A percentile compares a stretch with the other conserved stretches of the same genome.
Evolutionary conservation across 306 rosid species (phyloP).

Genomic region (Gleditsia sinensis): DNA sequence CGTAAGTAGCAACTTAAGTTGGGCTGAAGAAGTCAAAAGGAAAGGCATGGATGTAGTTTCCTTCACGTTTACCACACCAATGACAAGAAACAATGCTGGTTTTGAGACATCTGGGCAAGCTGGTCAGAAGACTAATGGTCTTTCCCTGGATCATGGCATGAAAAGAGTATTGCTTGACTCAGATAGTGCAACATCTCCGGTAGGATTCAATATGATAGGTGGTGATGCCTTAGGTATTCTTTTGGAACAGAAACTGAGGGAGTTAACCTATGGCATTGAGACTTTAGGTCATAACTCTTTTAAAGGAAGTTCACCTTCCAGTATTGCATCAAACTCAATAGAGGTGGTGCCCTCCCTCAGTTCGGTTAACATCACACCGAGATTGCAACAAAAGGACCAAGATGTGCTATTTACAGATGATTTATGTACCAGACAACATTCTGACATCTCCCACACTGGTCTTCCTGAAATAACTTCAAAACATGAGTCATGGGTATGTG

Average conservation of each 20-base stretch:
- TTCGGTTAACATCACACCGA: conserved; percentile 36
- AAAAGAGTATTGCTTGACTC: conserved; percentile 61
- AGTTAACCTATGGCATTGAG: conserved; percentile 59
- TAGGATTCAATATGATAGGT: conserved; percentile 73
- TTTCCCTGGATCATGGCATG: conserved; percentile 57
- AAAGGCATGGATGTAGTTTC: conserved; percentile 91
- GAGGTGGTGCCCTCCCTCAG: conserved; percentile 37
- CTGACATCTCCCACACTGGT: conserved; percentile 53
- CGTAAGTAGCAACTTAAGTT: conserved; percentile 41
- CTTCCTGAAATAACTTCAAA: conserved; percentile 50
- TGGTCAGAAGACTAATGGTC: conserved; percentile 38
- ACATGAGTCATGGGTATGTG: conserved; percentile 65
- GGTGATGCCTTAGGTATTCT: conserved; percentile 86
- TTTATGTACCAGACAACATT: conserved; percentile 36
- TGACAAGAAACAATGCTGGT: conserved; percentile 58
- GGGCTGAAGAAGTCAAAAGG: conserved; percentile 63
- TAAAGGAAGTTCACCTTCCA: conserved; percentile 50
- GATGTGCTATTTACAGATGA: conserved; percentile 36
- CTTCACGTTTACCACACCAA: conserved; percentile 93
- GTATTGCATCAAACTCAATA: conserved; percentile 40
- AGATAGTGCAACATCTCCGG: conserved; percentile 61
- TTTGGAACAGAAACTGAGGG: conserved; percentile 87
- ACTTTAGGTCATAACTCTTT: conserved; percentile 46
- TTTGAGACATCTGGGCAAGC: conserved; percentile 55
- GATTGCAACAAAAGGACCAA: conserved; percentile 50